phyloP scores from a whole-genome alignment of 139 green algal genomes.

The Chlamydomonas eustigma region DNA sequence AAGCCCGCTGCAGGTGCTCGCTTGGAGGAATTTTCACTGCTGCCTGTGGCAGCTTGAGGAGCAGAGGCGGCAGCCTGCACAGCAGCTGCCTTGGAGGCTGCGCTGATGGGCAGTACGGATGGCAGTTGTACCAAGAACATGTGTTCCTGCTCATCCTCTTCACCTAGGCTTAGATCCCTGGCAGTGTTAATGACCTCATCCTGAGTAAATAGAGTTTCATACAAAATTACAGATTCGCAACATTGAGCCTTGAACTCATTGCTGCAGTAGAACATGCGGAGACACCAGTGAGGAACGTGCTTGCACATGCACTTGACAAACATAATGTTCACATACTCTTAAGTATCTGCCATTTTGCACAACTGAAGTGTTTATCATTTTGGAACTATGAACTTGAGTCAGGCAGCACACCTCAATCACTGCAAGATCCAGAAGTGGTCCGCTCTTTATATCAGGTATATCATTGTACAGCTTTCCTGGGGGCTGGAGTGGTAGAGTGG shows the following conservation, averaged over 20 bases:
- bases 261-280: too few relatives aligned
- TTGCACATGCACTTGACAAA: too few relatives aligned
- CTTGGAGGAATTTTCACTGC: neutral
- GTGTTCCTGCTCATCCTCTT: conserved; percentile 18
- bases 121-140: conserved; percentile 15
- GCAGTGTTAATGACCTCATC: conserved; percentile 14
- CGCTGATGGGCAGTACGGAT: conserved; percentile 3
- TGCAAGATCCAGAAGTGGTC: neutral
- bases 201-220: neutral
- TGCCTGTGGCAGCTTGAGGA: neutral
- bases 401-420: too few relatives aligned
- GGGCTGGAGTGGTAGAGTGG: conserved; percentile 39
- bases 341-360: too few relatives aligned
- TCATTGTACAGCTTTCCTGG: neutral
- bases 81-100: neutral
- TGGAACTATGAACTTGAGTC: too few relatives aligned
- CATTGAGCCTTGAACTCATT: neutral
- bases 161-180: conserved; percentile 17
- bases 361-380: too few relatives aligned
- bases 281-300: too few relatives aligned
- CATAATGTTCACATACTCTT: too few relatives aligned
- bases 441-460: neutral
- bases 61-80: neutral
- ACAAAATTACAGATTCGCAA: conserved; percentile 4
- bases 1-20: neutral